These are phyloP conservation scores for Tetradesmus lagerheimii DNA, from an alignment of 139 green algal species.

Conservation along the genomic window DNA sequence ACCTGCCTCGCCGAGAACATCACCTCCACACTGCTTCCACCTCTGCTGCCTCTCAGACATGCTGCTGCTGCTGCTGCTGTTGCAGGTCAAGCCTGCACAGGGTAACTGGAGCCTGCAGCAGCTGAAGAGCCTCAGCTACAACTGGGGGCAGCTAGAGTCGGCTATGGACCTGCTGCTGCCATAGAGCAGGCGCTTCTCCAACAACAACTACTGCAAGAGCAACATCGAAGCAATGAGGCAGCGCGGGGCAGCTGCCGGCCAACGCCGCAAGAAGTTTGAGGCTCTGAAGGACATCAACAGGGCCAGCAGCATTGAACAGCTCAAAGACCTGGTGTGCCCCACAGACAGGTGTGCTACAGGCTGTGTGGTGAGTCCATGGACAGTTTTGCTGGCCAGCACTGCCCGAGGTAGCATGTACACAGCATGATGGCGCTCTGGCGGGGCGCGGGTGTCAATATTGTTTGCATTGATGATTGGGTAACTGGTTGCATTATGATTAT, in stretches of 20 bases:
- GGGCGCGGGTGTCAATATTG: too few species aligned
- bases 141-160: constrained; percentile 20
- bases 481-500: too few species aligned
- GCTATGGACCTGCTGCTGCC: constrained; percentile 37
- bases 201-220: constrained; percentile 39
- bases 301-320: background rate
- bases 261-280: background rate
- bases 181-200: background rate
- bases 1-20: too few species aligned
- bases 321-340: constrained; percentile 21
- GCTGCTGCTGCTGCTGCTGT: background rate
- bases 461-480: too few species aligned
- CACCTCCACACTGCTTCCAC: background rate
- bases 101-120: constrained; percentile 19
- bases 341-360: background rate
- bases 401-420: too few species aligned
- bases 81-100: background rate
- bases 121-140: constrained; percentile 11
- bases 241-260: background rate
- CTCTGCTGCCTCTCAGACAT: background rate
- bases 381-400: too few species aligned
- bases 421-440: too few species aligned
- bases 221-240: background rate
- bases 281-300: background rate
- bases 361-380: too few species aligned